Conservation (phyloP, 306 rosid genomes). For the Vigna angularis region DNA sequence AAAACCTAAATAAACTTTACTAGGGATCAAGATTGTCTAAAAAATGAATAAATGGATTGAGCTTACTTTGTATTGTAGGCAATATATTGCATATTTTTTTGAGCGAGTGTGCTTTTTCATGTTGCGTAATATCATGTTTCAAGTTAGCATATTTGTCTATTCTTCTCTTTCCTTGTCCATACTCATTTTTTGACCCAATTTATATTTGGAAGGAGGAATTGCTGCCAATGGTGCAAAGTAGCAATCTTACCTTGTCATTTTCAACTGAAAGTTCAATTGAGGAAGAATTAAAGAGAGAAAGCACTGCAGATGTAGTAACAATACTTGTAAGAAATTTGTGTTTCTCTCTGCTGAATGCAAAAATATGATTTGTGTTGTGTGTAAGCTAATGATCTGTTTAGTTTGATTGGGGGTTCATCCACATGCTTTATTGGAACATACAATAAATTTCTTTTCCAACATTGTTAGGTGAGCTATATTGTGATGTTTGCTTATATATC, state of each 20-base stretch:
- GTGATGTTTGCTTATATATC: conserved; percentile 96
- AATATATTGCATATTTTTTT: not conserved
- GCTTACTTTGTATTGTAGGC: not conserved
- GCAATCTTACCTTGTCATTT: conserved; percentile 88
- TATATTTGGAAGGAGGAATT: conserved; percentile 80
- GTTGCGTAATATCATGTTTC: not conserved
- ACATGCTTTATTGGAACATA: conserved; percentile 28
- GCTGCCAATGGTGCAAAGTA: conserved; percentile 78
- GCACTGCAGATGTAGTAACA: conserved; percentile 94
- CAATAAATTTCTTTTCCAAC: conserved; percentile 41
- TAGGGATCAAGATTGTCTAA: too few relatives aligned
- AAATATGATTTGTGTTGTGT: conserved; percentile 26
- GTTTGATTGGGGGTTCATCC: conserved; percentile 31
- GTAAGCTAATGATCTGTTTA: conserved; percentile 24
- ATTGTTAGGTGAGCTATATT: conserved; percentile 87
- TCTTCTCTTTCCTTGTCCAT: conserved; percentile 10
- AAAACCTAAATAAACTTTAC: too few relatives aligned
- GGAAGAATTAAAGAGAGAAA: conserved; percentile 96
- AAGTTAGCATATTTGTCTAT: not conserved
- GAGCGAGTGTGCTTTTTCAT: conserved; percentile 26
- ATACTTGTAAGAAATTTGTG: conserved; percentile 67
- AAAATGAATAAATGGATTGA: too few relatives aligned
- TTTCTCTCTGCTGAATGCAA: conserved; percentile 22
- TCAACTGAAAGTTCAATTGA: conserved; percentile 93
- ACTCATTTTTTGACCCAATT: conserved; percentile 42